Percentiles rank a stretch among this genome's conserved stretches.
These are phyloP conservation scores for Aspergillus wentii DNA, from an alignment of 495 filamentous ascomycete genomes.

Conservation along the genomic window DNA sequence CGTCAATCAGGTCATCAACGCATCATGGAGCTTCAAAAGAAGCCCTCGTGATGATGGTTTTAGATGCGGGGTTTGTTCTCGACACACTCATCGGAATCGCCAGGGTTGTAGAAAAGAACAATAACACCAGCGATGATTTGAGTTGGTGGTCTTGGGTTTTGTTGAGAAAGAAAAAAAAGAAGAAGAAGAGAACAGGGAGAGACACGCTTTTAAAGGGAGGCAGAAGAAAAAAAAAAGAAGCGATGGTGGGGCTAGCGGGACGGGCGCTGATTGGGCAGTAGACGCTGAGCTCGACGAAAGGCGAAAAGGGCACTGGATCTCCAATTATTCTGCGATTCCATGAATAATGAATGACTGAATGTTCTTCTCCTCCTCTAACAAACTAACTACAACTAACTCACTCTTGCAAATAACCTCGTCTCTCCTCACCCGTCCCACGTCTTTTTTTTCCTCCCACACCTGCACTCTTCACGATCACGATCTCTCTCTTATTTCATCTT, in stretches of 20 bases:
- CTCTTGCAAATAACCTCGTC: too few relatives aligned
- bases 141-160: slow-evolving; percentile 78
- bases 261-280: slow-evolving; percentile 26
- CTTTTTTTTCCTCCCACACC: slow-evolving; percentile 3
- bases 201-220: slow-evolving; percentile 6
- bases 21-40: slow-evolving; percentile 84
- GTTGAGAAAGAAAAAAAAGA: slow-evolving; percentile 21
- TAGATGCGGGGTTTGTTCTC: slow-evolving; percentile 79
- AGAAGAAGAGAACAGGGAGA: slow-evolving; percentile 16
- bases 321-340: slow-evolving; percentile 1
- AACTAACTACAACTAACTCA: too few relatives aligned
- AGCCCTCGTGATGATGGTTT: slow-evolving; percentile 99
- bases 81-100: slow-evolving; percentile 86
- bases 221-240: slow-evolving; percentile 23
- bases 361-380: too few relatives aligned
- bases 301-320: slow-evolving; percentile 1
- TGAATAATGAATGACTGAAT: too few relatives aligned
- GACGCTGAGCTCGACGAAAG: slow-evolving; percentile 20
- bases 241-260: slow-evolving; percentile 27
- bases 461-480: slow-evolving; percentile 17
- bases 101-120: slow-evolving; percentile 60
- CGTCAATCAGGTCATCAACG: slow-evolving; percentile 96
- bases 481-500: slow-evolving; percentile 3
- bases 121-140: slow-evolving; percentile 80
- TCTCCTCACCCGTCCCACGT: too few relatives aligned